A percentile compares a stretch with the other conserved stretches of the same genome.
Evolutionary conservation across 192 early-diverging fungal species (phyloP).

Genomic region (Linnemannia schmuckeri): DNA sequence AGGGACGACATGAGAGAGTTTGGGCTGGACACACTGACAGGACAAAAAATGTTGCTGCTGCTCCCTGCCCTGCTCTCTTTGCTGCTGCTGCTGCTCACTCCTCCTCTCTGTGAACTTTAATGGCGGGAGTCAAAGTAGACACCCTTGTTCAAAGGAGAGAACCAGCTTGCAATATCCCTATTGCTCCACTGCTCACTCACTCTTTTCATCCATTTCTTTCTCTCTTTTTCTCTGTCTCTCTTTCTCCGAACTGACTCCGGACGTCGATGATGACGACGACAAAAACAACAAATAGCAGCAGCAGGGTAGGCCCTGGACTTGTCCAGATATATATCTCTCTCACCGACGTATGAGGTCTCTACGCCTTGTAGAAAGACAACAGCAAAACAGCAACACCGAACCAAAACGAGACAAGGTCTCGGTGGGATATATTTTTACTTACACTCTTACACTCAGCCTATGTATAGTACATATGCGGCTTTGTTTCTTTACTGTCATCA

Average conservation of each 20-base stretch:
- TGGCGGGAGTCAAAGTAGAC: neutral
- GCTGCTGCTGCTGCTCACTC: neutral
- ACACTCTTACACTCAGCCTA: too few species aligned
- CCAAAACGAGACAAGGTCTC: too few species aligned
- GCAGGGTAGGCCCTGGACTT: neutral
- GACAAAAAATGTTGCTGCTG: slow-evolving; percentile 9
- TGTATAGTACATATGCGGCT: too few species aligned
- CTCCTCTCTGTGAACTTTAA: neutral
- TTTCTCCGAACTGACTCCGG: neutral
- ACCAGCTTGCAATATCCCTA: neutral
- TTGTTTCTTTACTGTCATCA: neutral
- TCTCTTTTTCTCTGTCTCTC: neutral
- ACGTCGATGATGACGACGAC: neutral
- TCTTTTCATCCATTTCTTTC: neutral
- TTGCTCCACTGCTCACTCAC: neutral
- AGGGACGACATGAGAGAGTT: neutral
- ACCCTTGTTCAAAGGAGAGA: neutral
- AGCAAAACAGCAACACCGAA: too few species aligned
- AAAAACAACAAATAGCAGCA: neutral
- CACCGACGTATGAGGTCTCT: neutral
- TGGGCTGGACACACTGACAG: neutral
- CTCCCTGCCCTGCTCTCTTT: too few species aligned
- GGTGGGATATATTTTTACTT: too few species aligned
- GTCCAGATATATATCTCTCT: neutral
- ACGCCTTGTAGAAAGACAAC: too few species aligned